These are phyloP conservation scores for Zalaria sp. DNA, from an alignment of 2,329 filamentous ascomycete species.

Conservation along the genomic window DNA sequence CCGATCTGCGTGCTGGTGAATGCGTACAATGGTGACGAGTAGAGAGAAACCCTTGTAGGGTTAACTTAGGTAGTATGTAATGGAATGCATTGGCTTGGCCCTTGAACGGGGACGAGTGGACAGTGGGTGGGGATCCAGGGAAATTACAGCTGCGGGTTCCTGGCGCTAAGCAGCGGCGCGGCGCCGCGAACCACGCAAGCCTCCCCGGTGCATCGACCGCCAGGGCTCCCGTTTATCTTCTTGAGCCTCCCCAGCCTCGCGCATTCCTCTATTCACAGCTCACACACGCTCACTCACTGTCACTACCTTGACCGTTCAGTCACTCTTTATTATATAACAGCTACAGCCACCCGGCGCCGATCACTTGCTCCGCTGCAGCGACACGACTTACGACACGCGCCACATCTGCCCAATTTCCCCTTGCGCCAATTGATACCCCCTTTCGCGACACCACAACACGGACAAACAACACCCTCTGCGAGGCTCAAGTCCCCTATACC, in stretches of 20 bases:
- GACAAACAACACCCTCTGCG: not conserved
- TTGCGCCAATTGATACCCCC: constrained; percentile 5
- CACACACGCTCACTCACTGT: constrained; percentile 5
- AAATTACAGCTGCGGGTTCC: not conserved
- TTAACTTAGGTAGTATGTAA: no score
- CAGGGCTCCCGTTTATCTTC: no score
- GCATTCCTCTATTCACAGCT: not conserved
- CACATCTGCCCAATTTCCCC: constrained; percentile 3
- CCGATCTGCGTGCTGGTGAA: no score
- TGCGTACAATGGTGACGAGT: no score
- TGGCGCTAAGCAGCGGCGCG: not conserved
- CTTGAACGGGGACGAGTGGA: no score
- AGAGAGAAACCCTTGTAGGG: no score
- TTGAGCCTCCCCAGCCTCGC: not conserved
- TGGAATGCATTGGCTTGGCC: no score
- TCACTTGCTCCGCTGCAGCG: not conserved
- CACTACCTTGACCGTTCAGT: constrained; percentile 6
- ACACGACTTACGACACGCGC: constrained; percentile 1
- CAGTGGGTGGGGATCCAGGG: not conserved
- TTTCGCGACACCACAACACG: constrained; percentile 1
- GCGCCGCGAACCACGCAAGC: not conserved
- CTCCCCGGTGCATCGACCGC: not conserved
- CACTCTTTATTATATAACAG: constrained; percentile 5
- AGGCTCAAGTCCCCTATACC: not conserved
- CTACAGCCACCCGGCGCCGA: not conserved